A percentile compares a stretch with the other conserved stretches of the same genome.
Conservation (phyloP, 1,284 basidiomycete species). For the Trichosporon coremiiforme region DNA sequence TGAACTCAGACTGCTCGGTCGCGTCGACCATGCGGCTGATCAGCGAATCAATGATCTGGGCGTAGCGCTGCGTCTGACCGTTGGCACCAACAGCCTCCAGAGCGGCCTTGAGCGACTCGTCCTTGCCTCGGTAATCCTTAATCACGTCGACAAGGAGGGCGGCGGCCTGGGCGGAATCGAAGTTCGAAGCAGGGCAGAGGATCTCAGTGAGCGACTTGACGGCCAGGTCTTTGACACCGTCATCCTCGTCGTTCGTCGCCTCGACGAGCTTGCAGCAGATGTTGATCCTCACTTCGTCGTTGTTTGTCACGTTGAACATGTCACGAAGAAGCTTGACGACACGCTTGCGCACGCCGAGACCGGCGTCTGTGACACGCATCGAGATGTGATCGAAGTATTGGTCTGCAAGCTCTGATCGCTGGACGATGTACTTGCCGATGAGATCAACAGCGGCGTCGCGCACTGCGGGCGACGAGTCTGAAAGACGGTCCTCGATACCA, state of each 20-base stretch:
- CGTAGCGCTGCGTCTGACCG: constrained; percentile 32
- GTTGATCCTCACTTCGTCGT: constrained; percentile 68
- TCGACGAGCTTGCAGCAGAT: constrained; percentile 77
- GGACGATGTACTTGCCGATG: constrained; percentile 91
- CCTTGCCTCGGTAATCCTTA: constrained; percentile 75
- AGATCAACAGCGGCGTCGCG: constrained; percentile 94
- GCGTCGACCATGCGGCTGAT: constrained; percentile 86
- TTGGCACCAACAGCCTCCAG: constrained; percentile 19
- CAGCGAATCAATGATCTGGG: constrained; percentile 71
- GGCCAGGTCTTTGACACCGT: constrained; percentile 85
- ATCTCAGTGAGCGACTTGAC: constrained; percentile 83
- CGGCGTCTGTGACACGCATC: constrained; percentile 86
- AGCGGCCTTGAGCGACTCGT: constrained; percentile 80
- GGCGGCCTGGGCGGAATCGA: constrained; percentile 60
- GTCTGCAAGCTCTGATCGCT: constrained; percentile 76
- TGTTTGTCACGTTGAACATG: constrained; percentile 69
- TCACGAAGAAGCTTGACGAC: constrained; percentile 89
- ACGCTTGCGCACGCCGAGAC: constrained; percentile 87
- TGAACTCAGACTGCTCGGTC: constrained; percentile 43
- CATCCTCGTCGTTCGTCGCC: constrained; percentile 85
- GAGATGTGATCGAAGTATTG: constrained; percentile 84
- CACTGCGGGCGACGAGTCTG: constrained; percentile 90
- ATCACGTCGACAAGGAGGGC: constrained; percentile 82
- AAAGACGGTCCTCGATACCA: constrained; percentile 82
- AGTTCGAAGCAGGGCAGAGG: constrained; percentile 64